These are phyloP conservation scores for Vicia faba DNA, from an alignment of 306 rosid genomes.

Conservation along the genomic window DNA sequence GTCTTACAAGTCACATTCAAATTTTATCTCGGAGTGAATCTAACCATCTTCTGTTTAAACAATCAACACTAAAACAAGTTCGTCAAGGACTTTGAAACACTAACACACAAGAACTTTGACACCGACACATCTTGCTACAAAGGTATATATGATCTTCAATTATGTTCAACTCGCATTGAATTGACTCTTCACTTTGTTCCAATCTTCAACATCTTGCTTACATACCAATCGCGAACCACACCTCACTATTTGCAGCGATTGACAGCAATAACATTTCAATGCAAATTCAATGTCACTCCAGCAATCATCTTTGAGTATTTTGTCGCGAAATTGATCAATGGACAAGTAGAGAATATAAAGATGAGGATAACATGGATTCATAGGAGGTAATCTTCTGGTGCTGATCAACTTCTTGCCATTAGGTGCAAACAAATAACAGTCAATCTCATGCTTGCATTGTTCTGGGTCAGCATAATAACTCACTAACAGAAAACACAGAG, in stretches of 20 bases:
- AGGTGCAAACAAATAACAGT: not conserved
- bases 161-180: not conserved
- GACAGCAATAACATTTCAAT: conserved; percentile 14
- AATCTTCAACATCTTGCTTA: conserved; percentile 31
- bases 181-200: not conserved
- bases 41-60: not conserved
- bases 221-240: conserved; percentile 16
- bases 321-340: not conserved
- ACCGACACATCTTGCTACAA: too few relatives aligned
- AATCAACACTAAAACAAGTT: not conserved
- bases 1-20: not conserved
- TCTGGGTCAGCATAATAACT: conserved; percentile 17
- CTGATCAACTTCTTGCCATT: conserved; percentile 2
- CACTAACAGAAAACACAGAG: conserved; percentile 33
- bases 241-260: conserved; percentile 13
- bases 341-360: conserved; percentile 30
- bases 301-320: not conserved
- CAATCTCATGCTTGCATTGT: not conserved
- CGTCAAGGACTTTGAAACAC: not conserved
- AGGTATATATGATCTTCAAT: not conserved
- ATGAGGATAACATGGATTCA: conserved; percentile 25
- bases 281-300: conserved; percentile 22
- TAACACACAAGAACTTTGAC: too few relatives aligned
- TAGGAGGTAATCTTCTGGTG: not conserved
- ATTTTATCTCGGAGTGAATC: not conserved